Evolutionary conservation across 1,139 yeast species (phyloP), one percentile per base, ranked within the genome.

Genomic region (Protomyces pachydermus): DNA sequence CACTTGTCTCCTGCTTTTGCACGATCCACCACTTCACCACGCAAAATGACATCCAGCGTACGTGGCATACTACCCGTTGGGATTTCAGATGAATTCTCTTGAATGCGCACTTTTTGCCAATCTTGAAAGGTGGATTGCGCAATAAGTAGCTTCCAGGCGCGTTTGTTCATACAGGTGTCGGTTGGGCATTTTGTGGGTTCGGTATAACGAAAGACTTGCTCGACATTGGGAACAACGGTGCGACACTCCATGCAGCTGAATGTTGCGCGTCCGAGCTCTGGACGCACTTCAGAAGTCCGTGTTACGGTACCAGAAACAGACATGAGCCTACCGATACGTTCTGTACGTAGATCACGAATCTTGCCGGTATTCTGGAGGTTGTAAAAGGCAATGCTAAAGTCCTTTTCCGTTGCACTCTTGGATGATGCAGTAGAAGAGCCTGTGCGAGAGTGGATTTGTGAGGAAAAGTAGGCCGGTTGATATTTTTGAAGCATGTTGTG

Each of bases 11-110:
- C 99, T 0, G 99, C 98, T 75, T 93, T 95, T 2, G 98, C 98
- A 69, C 91, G 82, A 74, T 93, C 99, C 8, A 95, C 98, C 61
- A 91, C 82, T 71, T 93, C 98, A 56, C 98, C 98, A 72, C 98
- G 82, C 65, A 93, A 78, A 65, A 93, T 88, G 34, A 93, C 95
- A 75, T 93, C 98, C 70, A 93, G 77, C 9, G 98, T 93, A 74
- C 99, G 83, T 45, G 99, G 99, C 99, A 93, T 93, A 1, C 97
- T 90, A 37, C 99, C 99, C 0, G 97, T 91, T 34, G 99, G 99
- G 66, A 93, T 93, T 76, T 93, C 98, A 71, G 82, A 88, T 16
- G 98, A 84, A 72, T 93, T 95, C 74, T 93, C 99, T 74, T 93
- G 99, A 67, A 93, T 88, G 70, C 98, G 82, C 28, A 91, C 95